Evolutionary conservation across 768 basidiomycete species (phyloP).

Genomic region (Cytidiella melzeri): DNA sequence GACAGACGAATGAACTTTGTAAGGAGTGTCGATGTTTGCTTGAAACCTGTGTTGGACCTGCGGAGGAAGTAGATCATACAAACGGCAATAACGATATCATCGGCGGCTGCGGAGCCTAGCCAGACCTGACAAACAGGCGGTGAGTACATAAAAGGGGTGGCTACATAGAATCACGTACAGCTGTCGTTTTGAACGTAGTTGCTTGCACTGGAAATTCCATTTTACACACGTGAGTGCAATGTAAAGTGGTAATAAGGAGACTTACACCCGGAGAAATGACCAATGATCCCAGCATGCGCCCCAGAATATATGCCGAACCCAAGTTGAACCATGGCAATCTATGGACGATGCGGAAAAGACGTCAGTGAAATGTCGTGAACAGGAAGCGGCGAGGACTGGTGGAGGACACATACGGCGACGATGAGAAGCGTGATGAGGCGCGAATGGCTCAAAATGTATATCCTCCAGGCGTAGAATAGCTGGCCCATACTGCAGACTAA

Average conservation of each 20-base stretch:
- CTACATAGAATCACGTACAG: slow-evolving; percentile 2
- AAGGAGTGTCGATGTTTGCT: slow-evolving; percentile 13
- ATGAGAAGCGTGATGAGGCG: neutral
- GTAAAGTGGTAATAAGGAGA: neutral
- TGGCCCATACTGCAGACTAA: slow-evolving; percentile 6
- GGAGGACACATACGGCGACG: slow-evolving; percentile 3
- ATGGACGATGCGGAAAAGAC: too few species aligned
- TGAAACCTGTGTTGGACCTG: slow-evolving; percentile 18
- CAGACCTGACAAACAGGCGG: slow-evolving; percentile 15
- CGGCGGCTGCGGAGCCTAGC: slow-evolving; percentile 16
- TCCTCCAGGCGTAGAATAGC: slow-evolving; percentile 6
- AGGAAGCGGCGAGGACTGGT: too few species aligned
- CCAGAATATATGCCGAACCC: slow-evolving; percentile 9
- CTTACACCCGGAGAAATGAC: slow-evolving; percentile 4
- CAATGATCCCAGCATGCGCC: slow-evolving; percentile 2
- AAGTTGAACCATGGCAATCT: slow-evolving; percentile 19
- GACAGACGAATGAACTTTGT: neutral
- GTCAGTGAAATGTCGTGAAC: too few species aligned
- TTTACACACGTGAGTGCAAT: too few species aligned
- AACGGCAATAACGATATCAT: slow-evolving; percentile 24
- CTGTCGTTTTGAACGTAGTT: slow-evolving; percentile 3
- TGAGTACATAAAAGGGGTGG: neutral
- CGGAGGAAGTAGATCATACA: slow-evolving; percentile 17
- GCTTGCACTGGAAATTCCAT: slow-evolving; percentile 7
- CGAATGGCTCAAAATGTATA: neutral